phyloP scores from a whole-genome alignment of 108 stramenopile genomes.

The Stephanodiscus minutulus region DNA sequence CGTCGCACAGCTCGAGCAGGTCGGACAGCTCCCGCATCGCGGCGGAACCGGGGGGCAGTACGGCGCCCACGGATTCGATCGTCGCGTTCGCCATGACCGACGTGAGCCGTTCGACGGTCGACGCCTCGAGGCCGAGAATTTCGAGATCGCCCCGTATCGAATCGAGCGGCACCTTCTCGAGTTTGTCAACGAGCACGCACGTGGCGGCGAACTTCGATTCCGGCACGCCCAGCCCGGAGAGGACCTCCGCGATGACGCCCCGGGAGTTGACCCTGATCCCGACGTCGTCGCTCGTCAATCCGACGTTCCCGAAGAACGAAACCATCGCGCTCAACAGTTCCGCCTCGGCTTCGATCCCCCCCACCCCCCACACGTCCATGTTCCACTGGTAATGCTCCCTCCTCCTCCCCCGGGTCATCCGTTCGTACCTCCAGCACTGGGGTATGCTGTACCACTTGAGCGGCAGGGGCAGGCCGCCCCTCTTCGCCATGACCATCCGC shows the following conservation, averaged over 20 bases:
- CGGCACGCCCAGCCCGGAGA: constrained; percentile 88
- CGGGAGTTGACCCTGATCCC: constrained; percentile 97
- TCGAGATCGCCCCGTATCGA: constrained; percentile 90
- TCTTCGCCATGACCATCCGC: constrained; percentile 97
- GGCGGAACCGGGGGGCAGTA: constrained; percentile 81
- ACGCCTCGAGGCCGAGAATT: constrained; percentile 81
- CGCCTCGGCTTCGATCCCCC: constrained; percentile 92
- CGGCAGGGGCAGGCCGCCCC: constrained; percentile 86
- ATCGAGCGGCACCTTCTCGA: constrained; percentile 95
- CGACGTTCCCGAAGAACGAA: constrained; percentile 85
- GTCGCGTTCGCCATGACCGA: constrained; percentile 85
- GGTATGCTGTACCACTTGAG: constrained; percentile 97
- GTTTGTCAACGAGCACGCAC: constrained; percentile 97
- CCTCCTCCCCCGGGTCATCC: constrained; percentile 96
- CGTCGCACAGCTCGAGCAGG: constrained; percentile 77
- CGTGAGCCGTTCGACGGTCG: constrained; percentile 81
- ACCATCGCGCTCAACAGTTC: constrained; percentile 95
- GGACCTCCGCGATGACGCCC: constrained; percentile 88
- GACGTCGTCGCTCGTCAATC: constrained; percentile 89
- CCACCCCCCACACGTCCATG: constrained; percentile 92
- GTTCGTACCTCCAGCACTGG: constrained; percentile 97
- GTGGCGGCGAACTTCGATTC: constrained; percentile 93
- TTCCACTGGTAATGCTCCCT: constrained; percentile 99
- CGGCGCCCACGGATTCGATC: constrained; percentile 74
- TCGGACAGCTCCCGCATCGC: constrained; percentile 85